Conservation (phyloP, 495 filamentous ascomycete genomes). For the Penicillium cataractarum region DNA sequence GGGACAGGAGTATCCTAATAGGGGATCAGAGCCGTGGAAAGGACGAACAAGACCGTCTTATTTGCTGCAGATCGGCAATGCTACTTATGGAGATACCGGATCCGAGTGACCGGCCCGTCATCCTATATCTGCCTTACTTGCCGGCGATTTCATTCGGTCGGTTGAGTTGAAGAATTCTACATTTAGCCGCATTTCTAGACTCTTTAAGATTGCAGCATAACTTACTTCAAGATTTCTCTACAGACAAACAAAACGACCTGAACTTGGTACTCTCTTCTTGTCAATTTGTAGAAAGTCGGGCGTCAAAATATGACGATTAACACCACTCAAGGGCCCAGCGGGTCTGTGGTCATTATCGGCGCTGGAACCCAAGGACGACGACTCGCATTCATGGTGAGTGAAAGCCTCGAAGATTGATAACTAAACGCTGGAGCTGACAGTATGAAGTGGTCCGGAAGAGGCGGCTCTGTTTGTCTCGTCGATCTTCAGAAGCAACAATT, state of each 20-base stretch:
- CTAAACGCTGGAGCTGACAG: neutral
- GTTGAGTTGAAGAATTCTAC: neutral
- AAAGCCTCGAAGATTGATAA: neutral
- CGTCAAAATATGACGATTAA: neutral
- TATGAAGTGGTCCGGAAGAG: slow-evolving; percentile 40
- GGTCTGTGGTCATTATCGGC: slow-evolving; percentile 33
- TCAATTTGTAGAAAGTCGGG: neutral
- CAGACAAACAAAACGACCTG: neutral
- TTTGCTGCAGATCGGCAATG: neutral
- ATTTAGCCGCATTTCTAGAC: neutral
- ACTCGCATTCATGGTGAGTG: slow-evolving; percentile 44
- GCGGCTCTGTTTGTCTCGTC: slow-evolving; percentile 35
- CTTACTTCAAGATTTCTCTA: neutral
- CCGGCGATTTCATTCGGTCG: neutral
- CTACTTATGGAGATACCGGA: neutral
- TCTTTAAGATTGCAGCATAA: neutral
- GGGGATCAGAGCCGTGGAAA: neutral
- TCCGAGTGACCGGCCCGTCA: neutral
- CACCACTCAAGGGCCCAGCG: slow-evolving; percentile 5
- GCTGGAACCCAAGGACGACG: slow-evolving; percentile 45
- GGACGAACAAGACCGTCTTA: neutral
- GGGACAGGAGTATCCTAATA: neutral
- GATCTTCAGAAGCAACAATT: slow-evolving; percentile 34
- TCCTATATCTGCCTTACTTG: neutral
- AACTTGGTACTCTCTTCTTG: neutral